Evolutionary conservation across 2,329 filamentous ascomycete genomes (phyloP).

Genomic region (Huntiella moniliformis): DNA sequence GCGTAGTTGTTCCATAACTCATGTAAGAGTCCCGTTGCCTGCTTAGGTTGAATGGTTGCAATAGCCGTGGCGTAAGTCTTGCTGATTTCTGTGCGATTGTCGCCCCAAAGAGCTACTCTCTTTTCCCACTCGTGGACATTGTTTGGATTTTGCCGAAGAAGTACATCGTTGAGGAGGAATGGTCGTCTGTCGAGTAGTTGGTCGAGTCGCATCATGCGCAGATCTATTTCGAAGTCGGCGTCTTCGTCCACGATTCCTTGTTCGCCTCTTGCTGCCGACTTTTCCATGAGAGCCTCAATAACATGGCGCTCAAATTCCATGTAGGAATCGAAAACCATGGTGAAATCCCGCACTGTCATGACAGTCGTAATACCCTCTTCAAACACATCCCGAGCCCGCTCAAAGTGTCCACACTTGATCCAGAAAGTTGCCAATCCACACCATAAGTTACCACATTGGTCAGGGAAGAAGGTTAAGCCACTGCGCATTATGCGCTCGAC

Average conservation of each 20-base stretch:
- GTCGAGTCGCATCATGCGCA: slow-evolving; percentile 94
- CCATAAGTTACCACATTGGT: slow-evolving; percentile 91
- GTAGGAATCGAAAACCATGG: slow-evolving; percentile 88
- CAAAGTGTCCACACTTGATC: slow-evolving; percentile 84
- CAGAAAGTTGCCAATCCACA: slow-evolving; percentile 89
- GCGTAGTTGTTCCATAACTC: slow-evolving; percentile 94
- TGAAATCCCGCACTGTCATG: slow-evolving; percentile 97
- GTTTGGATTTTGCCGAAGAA: slow-evolving; percentile 87
- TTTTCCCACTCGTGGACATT: slow-evolving; percentile 97
- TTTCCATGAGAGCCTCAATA: slow-evolving; percentile 78
- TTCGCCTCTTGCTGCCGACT: slow-evolving; percentile 60
- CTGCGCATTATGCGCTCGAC: slow-evolving; percentile 86
- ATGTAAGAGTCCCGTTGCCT: slow-evolving; percentile 81
- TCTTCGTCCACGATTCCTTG: slow-evolving; percentile 61
- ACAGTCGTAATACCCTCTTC: slow-evolving; percentile 95
- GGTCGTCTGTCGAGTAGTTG: slow-evolving; percentile 93
- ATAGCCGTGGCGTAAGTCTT: slow-evolving; percentile 93
- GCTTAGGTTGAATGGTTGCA: slow-evolving; percentile 80
- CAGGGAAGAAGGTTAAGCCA: slow-evolving; percentile 74
- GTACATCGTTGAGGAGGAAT: slow-evolving; percentile 89
- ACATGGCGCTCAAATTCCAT: slow-evolving; percentile 94
- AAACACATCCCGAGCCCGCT: slow-evolving; percentile 79
- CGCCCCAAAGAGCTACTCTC: slow-evolving; percentile 82
- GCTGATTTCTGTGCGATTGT: slow-evolving; percentile 79
- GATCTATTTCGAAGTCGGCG: slow-evolving; percentile 84